Evolutionary conservation across 352 stramenopile genomes (phyloP).

Genomic region (Phytopythium chamaehyphon): DNA sequence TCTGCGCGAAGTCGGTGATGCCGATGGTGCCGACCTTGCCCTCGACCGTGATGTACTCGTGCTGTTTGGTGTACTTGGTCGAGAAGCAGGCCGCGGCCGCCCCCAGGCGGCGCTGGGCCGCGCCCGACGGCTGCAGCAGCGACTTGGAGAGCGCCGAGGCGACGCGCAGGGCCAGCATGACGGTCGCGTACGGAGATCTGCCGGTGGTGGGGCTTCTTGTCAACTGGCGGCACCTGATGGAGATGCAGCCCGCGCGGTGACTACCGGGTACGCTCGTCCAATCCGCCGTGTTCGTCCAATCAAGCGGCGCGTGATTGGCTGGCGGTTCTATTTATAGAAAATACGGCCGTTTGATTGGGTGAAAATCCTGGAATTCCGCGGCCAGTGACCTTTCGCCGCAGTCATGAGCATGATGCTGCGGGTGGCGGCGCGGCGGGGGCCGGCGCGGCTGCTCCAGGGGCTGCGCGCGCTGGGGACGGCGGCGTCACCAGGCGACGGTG

Average conservation of each 20-base stretch:
- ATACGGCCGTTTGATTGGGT: no score
- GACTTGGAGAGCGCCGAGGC: constrained; percentile 52
- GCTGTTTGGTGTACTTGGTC: constrained; percentile 83
- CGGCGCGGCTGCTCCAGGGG: constrained; percentile 4
- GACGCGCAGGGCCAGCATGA: constrained; percentile 59
- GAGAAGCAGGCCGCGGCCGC: constrained; percentile 56
- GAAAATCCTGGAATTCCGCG: no score
- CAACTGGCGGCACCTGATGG: neutral
- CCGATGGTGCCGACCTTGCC: constrained; percentile 88
- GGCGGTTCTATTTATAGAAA: no score
- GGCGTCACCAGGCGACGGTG: neutral
- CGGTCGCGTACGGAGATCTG: neutral
- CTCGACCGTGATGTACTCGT: constrained; percentile 84
- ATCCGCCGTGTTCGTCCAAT: neutral
- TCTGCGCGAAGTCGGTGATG: constrained; percentile 98
- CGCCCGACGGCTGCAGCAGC: constrained; percentile 29
- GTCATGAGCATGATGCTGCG: no score
- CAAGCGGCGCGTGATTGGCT: no score
- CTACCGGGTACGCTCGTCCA: neutral
- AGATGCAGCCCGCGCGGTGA: no score
- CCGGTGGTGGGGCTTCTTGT: neutral
- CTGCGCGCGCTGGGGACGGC: neutral
- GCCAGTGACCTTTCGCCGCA: no score
- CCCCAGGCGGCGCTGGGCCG: constrained; percentile 27
- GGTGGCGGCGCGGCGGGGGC: neutral